Percentiles rank a stretch among this genome's conserved stretches.
Conservation (phyloP, 371 early-diverging fungal species). For the Fennellomyces sp. region DNA sequence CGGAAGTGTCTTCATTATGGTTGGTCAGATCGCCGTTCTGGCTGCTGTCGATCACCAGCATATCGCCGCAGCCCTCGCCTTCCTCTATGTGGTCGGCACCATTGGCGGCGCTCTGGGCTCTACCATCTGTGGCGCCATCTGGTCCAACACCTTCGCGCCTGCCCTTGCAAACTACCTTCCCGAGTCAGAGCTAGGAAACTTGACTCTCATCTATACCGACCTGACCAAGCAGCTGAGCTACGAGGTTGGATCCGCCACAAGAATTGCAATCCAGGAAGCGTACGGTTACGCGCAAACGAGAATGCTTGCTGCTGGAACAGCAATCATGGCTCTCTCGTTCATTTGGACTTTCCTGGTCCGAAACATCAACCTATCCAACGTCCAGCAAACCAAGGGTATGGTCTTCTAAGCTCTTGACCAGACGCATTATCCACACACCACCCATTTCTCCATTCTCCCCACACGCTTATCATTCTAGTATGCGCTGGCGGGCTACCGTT, state of each 20-base stretch:
- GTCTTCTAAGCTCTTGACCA: conserved; percentile 18
- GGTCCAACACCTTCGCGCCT: conserved; percentile 17
- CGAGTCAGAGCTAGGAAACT: conserved; percentile 3
- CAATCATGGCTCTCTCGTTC: conserved; percentile 11
- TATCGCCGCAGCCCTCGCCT: conserved; percentile 16
- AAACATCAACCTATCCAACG: conserved; percentile 17
- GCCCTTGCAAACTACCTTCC: conserved; percentile 17
- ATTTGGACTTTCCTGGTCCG: conserved; percentile 17
- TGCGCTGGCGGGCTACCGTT: too few relatives aligned
- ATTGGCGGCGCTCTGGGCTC: conserved; percentile 17
- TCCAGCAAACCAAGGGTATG: conserved; percentile 12
- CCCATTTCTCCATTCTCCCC: too few relatives aligned
- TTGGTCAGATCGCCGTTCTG: conserved; percentile 18
- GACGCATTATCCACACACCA: too few relatives aligned
- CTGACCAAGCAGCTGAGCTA: conserved; percentile 21
- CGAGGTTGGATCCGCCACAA: conserved; percentile 12
- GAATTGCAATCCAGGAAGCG: conserved; percentile 21
- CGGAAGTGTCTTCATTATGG: conserved; percentile 21
- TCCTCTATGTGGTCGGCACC: conserved; percentile 20
- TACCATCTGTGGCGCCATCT: conserved; percentile 21
- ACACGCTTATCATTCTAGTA: too few relatives aligned
- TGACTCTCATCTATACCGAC: conserved; percentile 14
- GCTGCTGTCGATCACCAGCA: conserved; percentile 24
- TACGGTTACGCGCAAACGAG: conserved; percentile 24
- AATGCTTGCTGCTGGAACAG: conserved; percentile 21